Conservation (phyloP, 2,329 filamentous ascomycete genomes). For the Metarhizium rileyi region DNA sequence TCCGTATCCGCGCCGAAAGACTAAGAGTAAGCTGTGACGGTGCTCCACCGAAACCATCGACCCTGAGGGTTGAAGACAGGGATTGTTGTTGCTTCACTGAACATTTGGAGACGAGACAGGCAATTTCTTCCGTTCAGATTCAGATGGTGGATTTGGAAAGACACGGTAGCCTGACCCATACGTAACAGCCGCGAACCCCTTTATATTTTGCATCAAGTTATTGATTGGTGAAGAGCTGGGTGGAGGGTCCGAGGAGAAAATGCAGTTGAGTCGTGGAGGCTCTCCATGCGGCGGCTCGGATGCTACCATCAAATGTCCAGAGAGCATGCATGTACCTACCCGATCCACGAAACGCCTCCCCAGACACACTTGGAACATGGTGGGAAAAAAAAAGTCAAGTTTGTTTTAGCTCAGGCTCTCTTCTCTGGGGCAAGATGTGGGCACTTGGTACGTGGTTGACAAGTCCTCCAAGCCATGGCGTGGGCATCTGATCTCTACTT, state of each 20-base stretch:
- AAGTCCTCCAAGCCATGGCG: neutral
- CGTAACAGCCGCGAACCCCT: too few species aligned
- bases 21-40: too few species aligned
- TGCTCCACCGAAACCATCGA: too few species aligned
- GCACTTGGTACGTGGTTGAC: neutral
- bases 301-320: too few species aligned
- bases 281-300: neutral
- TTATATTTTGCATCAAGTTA: neutral
- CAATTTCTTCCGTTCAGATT: neutral
- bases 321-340: neutral
- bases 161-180: too few species aligned
- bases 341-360: too few species aligned
- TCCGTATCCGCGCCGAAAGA: too few species aligned
- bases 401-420: slow-evolving; percentile 4
- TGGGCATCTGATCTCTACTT: too few species aligned
- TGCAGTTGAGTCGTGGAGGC: neutral
- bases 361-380: too few species aligned
- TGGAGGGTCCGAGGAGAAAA: neutral
- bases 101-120: neutral
- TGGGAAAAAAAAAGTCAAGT: slow-evolving; percentile 1
- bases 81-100: neutral
- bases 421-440: slow-evolving; percentile 1
- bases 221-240: neutral
- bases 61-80: too few species aligned
- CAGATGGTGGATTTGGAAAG: neutral